These are phyloP conservation scores for Pyricularia sp. DNA, from an alignment of 2,329 filamentous ascomycete genomes.

Conservation along the genomic window DNA sequence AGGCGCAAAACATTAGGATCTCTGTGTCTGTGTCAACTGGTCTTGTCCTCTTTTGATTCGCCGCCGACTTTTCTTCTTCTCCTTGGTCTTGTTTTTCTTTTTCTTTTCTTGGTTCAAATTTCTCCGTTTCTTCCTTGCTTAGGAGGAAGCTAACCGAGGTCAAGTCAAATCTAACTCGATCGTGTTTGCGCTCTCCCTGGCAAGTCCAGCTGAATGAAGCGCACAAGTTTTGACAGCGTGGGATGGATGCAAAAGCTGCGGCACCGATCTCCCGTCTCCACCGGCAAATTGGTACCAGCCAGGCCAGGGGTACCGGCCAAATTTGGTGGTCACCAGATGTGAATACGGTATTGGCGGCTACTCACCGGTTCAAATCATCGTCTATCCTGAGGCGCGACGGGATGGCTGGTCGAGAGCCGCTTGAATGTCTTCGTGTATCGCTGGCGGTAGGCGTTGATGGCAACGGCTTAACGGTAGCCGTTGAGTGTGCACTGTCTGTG, in stretches of 20 bases:
- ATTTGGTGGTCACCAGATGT: neutral
- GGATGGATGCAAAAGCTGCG: neutral
- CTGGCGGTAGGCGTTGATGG: constrained; percentile 14
- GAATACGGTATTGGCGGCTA: constrained; percentile 5
- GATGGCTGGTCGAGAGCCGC: constrained; percentile 23
- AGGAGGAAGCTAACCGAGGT: neutral
- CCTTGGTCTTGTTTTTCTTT: neutral
- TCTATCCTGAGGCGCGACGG: constrained; percentile 47
- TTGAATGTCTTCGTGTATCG: constrained; percentile 9
- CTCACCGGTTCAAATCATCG: constrained; percentile 34
- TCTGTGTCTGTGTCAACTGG: neutral
- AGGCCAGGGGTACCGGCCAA: neutral
- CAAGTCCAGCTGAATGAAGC: neutral
- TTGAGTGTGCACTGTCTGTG: constrained; percentile 57
- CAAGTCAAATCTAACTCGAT: neutral
- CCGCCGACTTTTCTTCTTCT: neutral
- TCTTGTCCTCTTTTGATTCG: neutral
- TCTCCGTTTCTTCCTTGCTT: neutral
- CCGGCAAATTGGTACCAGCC: neutral
- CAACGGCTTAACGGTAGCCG: constrained; percentile 50
- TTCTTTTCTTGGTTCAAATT: neutral
- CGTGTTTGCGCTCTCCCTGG: neutral
- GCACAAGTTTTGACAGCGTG: neutral
- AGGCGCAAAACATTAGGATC: neutral
- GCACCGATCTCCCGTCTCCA: neutral